phyloP scores from a whole-genome alignment of 2,329 filamentous ascomycete genomes.

The Scopulariopsis brevicaulis region DNA sequence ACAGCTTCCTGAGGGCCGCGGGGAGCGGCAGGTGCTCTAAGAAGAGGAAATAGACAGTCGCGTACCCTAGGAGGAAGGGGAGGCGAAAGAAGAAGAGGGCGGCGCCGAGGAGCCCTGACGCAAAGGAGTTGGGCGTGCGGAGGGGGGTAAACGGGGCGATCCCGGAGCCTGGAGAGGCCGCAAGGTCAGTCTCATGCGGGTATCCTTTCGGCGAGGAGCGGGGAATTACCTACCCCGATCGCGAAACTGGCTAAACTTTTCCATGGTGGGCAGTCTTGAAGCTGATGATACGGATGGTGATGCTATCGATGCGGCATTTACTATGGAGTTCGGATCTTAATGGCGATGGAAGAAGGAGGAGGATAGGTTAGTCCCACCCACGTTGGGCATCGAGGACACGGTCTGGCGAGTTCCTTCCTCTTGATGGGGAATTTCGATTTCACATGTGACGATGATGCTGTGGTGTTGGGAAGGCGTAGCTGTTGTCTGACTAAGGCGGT shows the following conservation, averaged over 20 bases:
- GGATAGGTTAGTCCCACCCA: neutral
- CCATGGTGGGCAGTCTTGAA: conserved; percentile 44
- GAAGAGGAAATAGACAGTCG: conserved; percentile 62
- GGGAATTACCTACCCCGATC: conserved; percentile 56
- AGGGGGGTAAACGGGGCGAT: conserved; percentile 93
- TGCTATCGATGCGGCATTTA: neutral
- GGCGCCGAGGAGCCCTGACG: conserved; percentile 53
- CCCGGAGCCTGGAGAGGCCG: conserved; percentile 62
- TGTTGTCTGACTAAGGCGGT: neutral
- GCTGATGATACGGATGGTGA: neutral
- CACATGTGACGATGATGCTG: neutral
- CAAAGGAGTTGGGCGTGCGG: conserved; percentile 48
- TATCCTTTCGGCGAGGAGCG: neutral
- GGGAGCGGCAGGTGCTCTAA: conserved; percentile 70
- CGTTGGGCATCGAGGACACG: neutral
- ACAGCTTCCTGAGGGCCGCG: conserved; percentile 59
- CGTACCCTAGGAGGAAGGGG: conserved; percentile 61
- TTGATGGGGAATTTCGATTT: neutral
- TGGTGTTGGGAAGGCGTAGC: neutral
- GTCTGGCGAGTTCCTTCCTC: neutral
- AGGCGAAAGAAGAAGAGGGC: conserved; percentile 73
- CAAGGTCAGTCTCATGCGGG: neutral
- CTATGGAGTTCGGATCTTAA: neutral
- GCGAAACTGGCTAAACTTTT: conserved; percentile 89
- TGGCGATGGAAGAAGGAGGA: neutral